Conservation (phyloP, 2,329 filamentous ascomycete species). For the Pseudogymnoascus sp. region DNA sequence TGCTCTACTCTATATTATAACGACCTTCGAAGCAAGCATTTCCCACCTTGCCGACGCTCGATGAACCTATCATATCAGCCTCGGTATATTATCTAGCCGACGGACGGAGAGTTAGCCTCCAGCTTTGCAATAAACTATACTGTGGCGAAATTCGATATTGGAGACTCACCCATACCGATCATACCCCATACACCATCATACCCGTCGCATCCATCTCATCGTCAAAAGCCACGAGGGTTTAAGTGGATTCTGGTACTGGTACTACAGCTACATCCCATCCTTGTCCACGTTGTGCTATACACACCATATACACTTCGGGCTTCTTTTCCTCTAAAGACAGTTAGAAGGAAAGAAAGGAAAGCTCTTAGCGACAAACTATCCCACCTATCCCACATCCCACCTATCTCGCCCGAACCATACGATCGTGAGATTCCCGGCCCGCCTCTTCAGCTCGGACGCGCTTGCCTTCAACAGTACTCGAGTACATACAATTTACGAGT, state of each 20-base stretch:
- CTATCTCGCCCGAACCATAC: neutral
- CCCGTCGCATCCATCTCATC: neutral
- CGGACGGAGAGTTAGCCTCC: neutral
- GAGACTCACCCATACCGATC: neutral
- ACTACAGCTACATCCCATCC: neutral
- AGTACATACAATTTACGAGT: neutral
- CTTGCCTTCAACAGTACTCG: neutral
- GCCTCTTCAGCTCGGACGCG: neutral
- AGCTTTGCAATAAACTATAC: neutral
- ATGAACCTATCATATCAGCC: neutral
- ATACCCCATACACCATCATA: neutral
- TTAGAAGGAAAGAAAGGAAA: neutral
- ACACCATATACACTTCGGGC: neutral
- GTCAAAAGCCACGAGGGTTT: neutral
- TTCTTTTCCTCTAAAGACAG: neutral
- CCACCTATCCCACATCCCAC: neutral
- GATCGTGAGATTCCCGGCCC: neutral
- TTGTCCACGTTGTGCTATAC: neutral
- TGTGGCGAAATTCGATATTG: neutral
- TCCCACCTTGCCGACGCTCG: neutral
- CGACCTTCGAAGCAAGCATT: neutral
- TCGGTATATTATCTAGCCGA: neutral
- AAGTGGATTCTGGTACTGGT: neutral
- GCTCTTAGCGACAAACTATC: neutral
- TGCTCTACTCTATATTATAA: neutral